Evolutionary conservation across 768 basidiomycete genomes (phyloP).

Genomic region (Termitomyces sp.): DNA sequence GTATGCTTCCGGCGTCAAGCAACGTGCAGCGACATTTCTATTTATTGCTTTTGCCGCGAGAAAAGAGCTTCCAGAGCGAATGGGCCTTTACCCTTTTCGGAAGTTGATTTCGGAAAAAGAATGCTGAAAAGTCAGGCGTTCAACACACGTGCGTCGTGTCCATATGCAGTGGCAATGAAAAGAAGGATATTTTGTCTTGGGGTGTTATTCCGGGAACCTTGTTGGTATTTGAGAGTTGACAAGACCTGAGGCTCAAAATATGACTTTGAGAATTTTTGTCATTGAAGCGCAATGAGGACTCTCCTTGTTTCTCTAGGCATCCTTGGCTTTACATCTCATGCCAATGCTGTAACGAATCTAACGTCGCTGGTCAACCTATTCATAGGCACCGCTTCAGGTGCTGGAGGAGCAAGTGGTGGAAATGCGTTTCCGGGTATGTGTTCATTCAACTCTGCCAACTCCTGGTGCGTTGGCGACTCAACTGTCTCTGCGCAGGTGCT

Average conservation of each 20-base stretch:
- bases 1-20: background rate
- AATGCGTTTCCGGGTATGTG: constrained; percentile 41
- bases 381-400: constrained; percentile 42
- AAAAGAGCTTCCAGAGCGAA: background rate
- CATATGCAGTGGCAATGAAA: background rate
- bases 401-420: constrained; percentile 39
- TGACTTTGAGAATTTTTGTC: background rate
- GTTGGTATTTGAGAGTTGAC: background rate
- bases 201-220: background rate
- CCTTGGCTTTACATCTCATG: background rate
- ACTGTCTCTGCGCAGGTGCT: constrained; percentile 21
- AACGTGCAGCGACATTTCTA: background rate
- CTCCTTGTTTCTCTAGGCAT: background rate
- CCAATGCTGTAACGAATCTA: constrained; percentile 21
- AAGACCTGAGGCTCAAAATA: background rate
- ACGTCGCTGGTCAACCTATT: constrained; percentile 46
- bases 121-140: background rate
- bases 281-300: background rate
- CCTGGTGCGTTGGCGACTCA: background rate
- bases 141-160: background rate
- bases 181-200: background rate
- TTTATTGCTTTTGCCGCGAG: background rate
- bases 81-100: background rate
- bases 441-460: background rate
- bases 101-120: background rate